phyloP scores from a whole-genome alignment of 2,329 filamentous ascomycete genomes.

The Helotiales sp. region DNA sequence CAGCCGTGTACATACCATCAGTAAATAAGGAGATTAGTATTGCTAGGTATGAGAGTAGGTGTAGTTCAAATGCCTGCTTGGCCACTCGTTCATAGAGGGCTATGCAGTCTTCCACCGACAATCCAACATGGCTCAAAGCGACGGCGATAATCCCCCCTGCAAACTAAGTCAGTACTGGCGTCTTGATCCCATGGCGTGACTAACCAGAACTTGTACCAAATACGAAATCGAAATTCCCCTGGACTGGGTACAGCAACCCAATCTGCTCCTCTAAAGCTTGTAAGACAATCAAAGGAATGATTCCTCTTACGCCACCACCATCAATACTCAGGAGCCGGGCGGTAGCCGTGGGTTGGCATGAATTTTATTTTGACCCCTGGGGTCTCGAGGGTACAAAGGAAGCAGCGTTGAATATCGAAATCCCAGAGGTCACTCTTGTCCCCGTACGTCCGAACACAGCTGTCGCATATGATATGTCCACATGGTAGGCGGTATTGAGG shows the following conservation, averaged over 20 bases:
- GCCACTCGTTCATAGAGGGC: constrained; percentile 18
- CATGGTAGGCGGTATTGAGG: constrained; percentile 29
- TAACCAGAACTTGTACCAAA: constrained; percentile 28
- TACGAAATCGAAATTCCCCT: constrained; percentile 27
- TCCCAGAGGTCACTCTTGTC: constrained; percentile 20
- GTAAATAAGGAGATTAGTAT: constrained; percentile 20
- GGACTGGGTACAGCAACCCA: constrained; percentile 17
- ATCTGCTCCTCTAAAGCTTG: constrained; percentile 22
- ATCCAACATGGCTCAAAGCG: constrained; percentile 19
- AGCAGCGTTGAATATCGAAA: constrained; percentile 30
- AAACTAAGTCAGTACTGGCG: background rate
- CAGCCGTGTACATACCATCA: constrained; percentile 23
- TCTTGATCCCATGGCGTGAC: constrained; percentile 2
- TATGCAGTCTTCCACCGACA: constrained; percentile 19
- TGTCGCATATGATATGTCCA: constrained; percentile 38
- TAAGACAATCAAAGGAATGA: constrained; percentile 27
- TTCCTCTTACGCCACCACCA: constrained; percentile 33
- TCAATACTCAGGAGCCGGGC: constrained; percentile 38
- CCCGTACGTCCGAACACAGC: constrained; percentile 34
- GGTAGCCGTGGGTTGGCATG: constrained; percentile 36
- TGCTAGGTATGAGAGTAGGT: constrained; percentile 3
- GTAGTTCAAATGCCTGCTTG: constrained; percentile 21
- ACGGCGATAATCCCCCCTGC: constrained; percentile 24
- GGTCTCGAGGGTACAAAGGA: constrained; percentile 29
- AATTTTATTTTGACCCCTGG: constrained; percentile 25